phyloP scores from a whole-genome alignment of 805 yeast species.

The Isabelozyma pseudorhagii region DNA sequence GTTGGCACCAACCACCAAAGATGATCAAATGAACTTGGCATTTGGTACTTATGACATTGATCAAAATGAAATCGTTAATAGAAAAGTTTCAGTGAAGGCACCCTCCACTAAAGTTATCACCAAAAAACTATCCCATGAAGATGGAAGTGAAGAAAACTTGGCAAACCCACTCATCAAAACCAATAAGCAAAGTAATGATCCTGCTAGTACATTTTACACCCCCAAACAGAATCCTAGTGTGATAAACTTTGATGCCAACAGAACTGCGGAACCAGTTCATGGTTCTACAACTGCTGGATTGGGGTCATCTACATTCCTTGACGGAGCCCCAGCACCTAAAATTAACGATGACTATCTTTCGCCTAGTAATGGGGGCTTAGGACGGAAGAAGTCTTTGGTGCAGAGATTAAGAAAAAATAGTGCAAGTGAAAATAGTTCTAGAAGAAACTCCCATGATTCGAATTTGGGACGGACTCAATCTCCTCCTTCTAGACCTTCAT shows the following conservation, averaged over 20 bases:
- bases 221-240: conserved; percentile 53
- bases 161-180: conserved; percentile 14
- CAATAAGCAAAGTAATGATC: conserved; percentile 14
- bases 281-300: conserved; percentile 85
- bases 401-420: conserved; percentile 55
- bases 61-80: conserved; percentile 38
- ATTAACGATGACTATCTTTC: conserved; percentile 23
- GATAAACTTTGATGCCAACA: conserved; percentile 67
- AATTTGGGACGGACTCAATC: conserved; percentile 1
- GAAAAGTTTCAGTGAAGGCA: conserved; percentile 11
- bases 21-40: conserved; percentile 64
- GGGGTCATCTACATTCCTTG: conserved; percentile 88
- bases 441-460: conserved; percentile 29
- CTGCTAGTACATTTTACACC: conserved; percentile 21
- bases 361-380: conserved; percentile 44
- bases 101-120: conserved; percentile 4
- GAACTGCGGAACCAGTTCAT: conserved; percentile 70
- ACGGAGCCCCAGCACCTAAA: conserved; percentile 91
- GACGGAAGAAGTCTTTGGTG: conserved; percentile 81
- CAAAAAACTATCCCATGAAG: neutral
- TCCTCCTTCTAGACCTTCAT: conserved; percentile 9
- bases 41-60: conserved; percentile 64
- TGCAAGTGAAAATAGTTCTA: conserved; percentile 25
- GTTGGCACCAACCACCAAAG: conserved; percentile 46
- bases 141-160: conserved; percentile 2